These are phyloP conservation scores for Aspergillus novoparasiticus DNA, from an alignment of 2,329 filamentous ascomycete species.

Conservation along the genomic window DNA sequence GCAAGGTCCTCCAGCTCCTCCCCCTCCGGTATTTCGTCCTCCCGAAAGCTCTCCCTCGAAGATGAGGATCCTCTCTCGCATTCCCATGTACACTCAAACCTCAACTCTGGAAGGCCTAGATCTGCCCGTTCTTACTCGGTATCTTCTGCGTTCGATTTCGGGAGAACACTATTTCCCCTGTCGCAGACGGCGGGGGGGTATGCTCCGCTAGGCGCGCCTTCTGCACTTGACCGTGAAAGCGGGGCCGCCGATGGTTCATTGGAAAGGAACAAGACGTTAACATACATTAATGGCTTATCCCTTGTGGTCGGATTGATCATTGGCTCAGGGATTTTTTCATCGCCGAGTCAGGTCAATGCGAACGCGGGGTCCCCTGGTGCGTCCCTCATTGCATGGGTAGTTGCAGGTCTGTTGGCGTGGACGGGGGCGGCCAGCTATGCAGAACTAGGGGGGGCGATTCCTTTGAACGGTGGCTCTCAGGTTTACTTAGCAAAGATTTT, in stretches of 20 bases:
- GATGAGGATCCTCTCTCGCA: constrained; percentile 74
- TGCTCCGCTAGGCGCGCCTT: constrained; percentile 79
- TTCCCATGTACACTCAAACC: constrained; percentile 53
- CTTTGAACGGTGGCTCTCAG: constrained; percentile 90
- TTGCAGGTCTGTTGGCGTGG: constrained; percentile 93
- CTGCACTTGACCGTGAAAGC: constrained; percentile 57
- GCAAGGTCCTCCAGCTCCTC: constrained; percentile 68
- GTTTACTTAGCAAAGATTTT: constrained; percentile 96
- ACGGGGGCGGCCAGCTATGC: constrained; percentile 94
- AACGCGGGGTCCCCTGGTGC: constrained; percentile 92
- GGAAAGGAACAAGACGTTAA: constrained; percentile 94
- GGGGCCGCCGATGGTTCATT: constrained; percentile 74
- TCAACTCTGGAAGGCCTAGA: constrained; percentile 51
- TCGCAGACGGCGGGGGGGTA: constrained; percentile 82
- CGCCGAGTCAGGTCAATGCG: constrained; percentile 86
- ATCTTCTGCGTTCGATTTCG: constrained; percentile 92
- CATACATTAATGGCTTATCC: constrained; percentile 89
- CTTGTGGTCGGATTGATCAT: constrained; percentile 92
- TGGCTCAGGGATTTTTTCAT: constrained; percentile 94
- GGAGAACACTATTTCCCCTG: constrained; percentile 87
- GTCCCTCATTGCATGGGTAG: constrained; percentile 84
- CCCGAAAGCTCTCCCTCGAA: constrained; percentile 84
- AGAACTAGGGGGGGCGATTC: constrained; percentile 92
- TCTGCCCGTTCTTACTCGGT: constrained; percentile 78
- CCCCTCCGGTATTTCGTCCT: constrained; percentile 86